Evolutionary conservation across 2,329 filamentous ascomycete genomes (phyloP).

Genomic region (Colletotrichum simmondsii): DNA sequence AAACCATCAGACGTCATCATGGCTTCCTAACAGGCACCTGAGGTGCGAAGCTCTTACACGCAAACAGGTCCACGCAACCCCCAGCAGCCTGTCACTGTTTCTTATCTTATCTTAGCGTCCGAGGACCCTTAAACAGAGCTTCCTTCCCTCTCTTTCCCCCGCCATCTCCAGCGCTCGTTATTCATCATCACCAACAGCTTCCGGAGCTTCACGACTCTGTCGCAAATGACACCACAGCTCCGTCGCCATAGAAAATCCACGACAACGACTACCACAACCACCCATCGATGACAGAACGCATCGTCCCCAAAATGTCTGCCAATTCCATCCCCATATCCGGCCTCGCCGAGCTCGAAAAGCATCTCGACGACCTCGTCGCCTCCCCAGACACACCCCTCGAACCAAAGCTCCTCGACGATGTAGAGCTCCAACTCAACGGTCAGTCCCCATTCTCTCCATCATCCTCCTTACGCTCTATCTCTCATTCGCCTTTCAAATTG

Average conservation of each 20-base stretch:
- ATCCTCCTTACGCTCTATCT: too few relatives aligned
- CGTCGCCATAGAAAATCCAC: not conserved
- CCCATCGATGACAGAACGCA: constrained; percentile 40
- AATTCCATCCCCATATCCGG: constrained; percentile 60
- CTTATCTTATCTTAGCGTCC: constrained; percentile 31
- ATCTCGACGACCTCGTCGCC: constrained; percentile 61
- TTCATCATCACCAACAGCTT: not conserved
- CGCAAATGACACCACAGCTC: not conserved
- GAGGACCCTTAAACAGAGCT: constrained; percentile 20
- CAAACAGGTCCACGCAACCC: not conserved
- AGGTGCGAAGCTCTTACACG: not conserved
- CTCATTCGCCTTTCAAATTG: not conserved
- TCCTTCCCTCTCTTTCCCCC: constrained; percentile 8
- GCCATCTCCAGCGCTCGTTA: not conserved
- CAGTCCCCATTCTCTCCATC: constrained; percentile 17
- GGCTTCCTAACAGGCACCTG: not conserved
- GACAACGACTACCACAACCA: constrained; percentile 31
- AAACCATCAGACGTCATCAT: not conserved
- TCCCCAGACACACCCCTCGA: constrained; percentile 55
- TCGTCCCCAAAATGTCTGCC: constrained; percentile 51
- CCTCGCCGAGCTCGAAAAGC: constrained; percentile 63
- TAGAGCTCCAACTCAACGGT: constrained; percentile 69
- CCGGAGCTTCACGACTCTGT: not conserved
- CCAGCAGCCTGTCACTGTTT: not conserved
- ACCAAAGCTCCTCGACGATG: constrained; percentile 66